phyloP scores from a whole-genome alignment of 805 yeast genomes.

The Teunomyces cretensis region DNA sequence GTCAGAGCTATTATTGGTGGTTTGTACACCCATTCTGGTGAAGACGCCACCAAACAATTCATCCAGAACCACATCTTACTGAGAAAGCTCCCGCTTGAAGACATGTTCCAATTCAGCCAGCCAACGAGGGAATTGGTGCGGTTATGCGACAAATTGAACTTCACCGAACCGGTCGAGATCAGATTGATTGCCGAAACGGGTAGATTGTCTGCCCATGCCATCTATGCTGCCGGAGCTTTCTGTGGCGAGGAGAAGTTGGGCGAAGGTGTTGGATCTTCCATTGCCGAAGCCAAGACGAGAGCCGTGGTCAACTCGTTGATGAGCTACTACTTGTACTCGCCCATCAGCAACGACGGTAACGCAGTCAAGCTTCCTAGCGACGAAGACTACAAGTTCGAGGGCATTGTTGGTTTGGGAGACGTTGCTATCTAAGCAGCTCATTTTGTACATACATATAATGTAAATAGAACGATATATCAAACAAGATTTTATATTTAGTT shows the following conservation, averaged over 20 bases:
- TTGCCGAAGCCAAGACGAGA: slow-evolving; percentile 88
- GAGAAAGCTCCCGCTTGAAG: slow-evolving; percentile 72
- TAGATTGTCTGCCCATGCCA: slow-evolving; percentile 77
- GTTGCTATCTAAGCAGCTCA: slow-evolving; percentile 34
- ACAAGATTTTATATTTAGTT: slow-evolving; percentile 8
- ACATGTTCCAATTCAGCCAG: slow-evolving; percentile 76
- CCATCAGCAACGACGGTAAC: slow-evolving; percentile 49
- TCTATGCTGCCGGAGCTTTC: slow-evolving; percentile 89
- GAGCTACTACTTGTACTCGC: slow-evolving; percentile 90
- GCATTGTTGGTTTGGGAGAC: slow-evolving; percentile 44
- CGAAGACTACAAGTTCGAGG: slow-evolving; percentile 37
- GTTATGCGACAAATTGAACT: slow-evolving; percentile 71
- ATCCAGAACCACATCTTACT: slow-evolving; percentile 74
- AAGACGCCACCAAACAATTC: slow-evolving; percentile 62
- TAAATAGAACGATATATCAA: slow-evolving; percentile 1
- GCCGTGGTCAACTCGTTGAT: slow-evolving; percentile 89
- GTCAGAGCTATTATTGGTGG: slow-evolving; percentile 86
- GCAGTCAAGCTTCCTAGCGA: slow-evolving; percentile 63
- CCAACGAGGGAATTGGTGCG: slow-evolving; percentile 83
- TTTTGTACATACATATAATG: slow-evolving; percentile 6
- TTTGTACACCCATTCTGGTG: slow-evolving; percentile 70
- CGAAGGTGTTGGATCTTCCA: slow-evolving; percentile 90
- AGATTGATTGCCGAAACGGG: slow-evolving; percentile 93
- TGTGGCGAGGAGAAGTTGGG: slow-evolving; percentile 81
- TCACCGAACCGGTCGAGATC: slow-evolving; percentile 68